Evolutionary conservation across 257 asterid genomes (phyloP).

Genomic region (Hygrophila difformis): DNA sequence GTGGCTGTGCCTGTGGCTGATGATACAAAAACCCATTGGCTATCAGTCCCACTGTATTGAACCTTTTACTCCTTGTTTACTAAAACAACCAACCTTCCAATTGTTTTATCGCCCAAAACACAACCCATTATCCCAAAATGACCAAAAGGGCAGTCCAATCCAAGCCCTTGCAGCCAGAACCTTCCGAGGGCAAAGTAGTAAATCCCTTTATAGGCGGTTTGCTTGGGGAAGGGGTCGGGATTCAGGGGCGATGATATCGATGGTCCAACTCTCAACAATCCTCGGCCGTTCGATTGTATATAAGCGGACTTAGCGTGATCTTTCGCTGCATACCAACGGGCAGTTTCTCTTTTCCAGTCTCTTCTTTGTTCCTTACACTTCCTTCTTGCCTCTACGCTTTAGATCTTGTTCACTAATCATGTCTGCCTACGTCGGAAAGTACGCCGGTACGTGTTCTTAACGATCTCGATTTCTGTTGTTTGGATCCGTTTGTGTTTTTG

Average conservation of each 20-base stretch:
- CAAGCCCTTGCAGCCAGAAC: not conserved
- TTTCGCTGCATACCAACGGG: too few relatives aligned
- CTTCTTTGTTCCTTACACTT: not conserved
- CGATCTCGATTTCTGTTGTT: not conserved
- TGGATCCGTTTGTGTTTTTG: not conserved
- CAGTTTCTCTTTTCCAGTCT: not conserved
- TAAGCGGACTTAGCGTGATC: constrained; percentile 11
- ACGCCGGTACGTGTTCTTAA: constrained; percentile 88
- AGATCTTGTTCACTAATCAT: constrained; percentile 17
- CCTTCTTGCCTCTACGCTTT: not conserved
- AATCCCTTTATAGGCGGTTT: constrained; percentile 13
- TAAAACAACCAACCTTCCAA: too few relatives aligned
- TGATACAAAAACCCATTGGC: too few relatives aligned
- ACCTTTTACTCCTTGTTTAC: too few relatives aligned
- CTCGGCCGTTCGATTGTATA: constrained; percentile 14
- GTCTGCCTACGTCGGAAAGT: constrained; percentile 82
- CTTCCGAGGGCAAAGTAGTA: constrained; percentile 16
- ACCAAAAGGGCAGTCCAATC: not conserved
- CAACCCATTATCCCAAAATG: too few relatives aligned
- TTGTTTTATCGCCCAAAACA: too few relatives aligned
- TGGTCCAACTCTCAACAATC: not conserved
- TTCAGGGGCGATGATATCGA: constrained; percentile 27
- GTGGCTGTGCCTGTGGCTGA: too few relatives aligned
- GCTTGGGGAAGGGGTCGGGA: constrained; percentile 48
- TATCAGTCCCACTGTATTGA: too few relatives aligned